phyloP scores from a whole-genome alignment of 495 filamentous ascomycete species.

The Apiosordaria backusii region DNA sequence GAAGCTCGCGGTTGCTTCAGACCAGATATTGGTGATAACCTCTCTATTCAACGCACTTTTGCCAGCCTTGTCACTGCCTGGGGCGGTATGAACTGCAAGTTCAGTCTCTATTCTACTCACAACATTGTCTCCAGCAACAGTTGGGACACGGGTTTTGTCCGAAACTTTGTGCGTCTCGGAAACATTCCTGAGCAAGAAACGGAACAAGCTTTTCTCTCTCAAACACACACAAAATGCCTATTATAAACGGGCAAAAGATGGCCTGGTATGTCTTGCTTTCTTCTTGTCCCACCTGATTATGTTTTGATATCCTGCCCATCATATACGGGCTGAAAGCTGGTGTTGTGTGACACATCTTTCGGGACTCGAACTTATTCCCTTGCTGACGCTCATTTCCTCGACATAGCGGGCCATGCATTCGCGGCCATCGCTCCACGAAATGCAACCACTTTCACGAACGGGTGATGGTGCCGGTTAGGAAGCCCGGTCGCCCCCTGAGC shows the following conservation, averaged over 20 bases:
- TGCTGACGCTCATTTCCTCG: conserved; percentile 23
- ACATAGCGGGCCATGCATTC: conserved; percentile 74
- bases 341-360: not conserved
- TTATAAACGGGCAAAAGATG: conserved; percentile 57
- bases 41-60: conserved; percentile 6
- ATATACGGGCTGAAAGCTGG: not conserved
- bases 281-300: conserved; percentile 12
- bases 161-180: not conserved
- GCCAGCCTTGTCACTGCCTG: not conserved
- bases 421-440: conserved; percentile 81
- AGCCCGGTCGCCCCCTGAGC: conserved; percentile 73
- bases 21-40: not conserved
- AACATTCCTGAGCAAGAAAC: not conserved
- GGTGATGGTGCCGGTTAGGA: conserved; percentile 73
- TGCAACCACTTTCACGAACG: conserved; percentile 71
- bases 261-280: conserved; percentile 48
- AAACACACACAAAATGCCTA: conserved; percentile 42
- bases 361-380: not conserved
- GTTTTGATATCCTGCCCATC: not conserved
- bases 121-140: not conserved
- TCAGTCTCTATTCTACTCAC: not conserved
- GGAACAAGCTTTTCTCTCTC: not conserved
- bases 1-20: not conserved
- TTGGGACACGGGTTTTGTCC: not conserved
- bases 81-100: not conserved